Evolutionary conservation across 2,329 filamentous ascomycete species (phyloP), one percentile per base, ranked within the genome.

Genomic region (Incumbomyces lentus): DNA sequence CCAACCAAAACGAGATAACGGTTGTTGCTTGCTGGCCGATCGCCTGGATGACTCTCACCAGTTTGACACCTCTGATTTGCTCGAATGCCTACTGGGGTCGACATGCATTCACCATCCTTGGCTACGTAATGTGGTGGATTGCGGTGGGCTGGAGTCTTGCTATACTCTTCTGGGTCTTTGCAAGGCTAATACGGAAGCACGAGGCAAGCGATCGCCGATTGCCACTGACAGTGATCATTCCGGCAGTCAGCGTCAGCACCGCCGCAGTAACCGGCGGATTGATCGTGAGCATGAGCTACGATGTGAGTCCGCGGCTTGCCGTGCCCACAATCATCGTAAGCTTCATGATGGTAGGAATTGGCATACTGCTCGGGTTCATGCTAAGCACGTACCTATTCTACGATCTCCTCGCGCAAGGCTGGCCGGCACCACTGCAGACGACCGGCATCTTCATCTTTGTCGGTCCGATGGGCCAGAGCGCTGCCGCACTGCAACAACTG

Each of bases 61-160:
- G 59, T 6, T 56, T 59, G 2, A 62, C 66, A 39, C 57, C 60
- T 26, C 52, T 65, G 12, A 58, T 64, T 48, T 59, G 82, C 79
- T 33, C 74, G 90, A 55, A 78, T 52, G 32, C 54, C 57, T 1
- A 57, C 30, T 59, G 61, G 44, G 63, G 59, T 50, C 55, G 57
- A 14, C 40, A 45, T 11, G 52, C 54, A 10, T 59, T 56, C 53
- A 59, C 60, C 2, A 33, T 65, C 7, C 52, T 58, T 17, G 56
- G 60, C 4, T 65, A 62, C 48, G 53, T 67, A 13, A 58, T 70
- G 19, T 70, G 67, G 67, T 70, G 67, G 66, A 58, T 66, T 12
- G 58, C 60, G 17, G 58, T 60, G 2, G 55, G 44, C 1, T 55
- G 51, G 51, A 46, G 38, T 12, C 37, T 49, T 10, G 30, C 18